Percentiles rank a stretch among this genome's conserved stretches.
Conservation (phyloP, 2,329 filamentous ascomycete genomes). For the Paraconiothyrium brasiliense region DNA sequence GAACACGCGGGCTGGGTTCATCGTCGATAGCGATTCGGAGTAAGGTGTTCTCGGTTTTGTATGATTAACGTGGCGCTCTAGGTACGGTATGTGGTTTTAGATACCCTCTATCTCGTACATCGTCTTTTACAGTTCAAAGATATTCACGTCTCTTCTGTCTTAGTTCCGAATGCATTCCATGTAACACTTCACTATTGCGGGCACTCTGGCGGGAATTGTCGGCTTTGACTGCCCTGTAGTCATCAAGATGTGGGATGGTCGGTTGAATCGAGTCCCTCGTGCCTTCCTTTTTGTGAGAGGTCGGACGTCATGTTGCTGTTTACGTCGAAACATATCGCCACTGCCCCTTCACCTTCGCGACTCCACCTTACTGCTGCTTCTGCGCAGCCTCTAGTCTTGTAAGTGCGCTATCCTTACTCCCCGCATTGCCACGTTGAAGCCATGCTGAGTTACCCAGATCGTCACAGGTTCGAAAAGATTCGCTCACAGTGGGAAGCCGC, state of each 20-base stretch:
- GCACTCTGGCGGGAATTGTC: not conserved
- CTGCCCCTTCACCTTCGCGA: constrained; percentile 6
- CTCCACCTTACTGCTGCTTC: not conserved
- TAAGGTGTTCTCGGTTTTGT: constrained; percentile 22
- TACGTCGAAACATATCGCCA: not conserved
- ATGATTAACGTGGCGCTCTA: constrained; percentile 31
- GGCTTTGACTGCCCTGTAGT: not conserved
- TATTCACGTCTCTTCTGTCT: not conserved
- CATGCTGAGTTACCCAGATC: constrained; percentile 49
- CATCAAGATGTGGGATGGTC: not conserved
- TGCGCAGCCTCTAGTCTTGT: constrained; percentile 6
- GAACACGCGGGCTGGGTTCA: constrained; percentile 53
- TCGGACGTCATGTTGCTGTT: constrained; percentile 5
- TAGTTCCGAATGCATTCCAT: not conserved
- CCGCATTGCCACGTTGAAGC: constrained; percentile 24
- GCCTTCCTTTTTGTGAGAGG: constrained; percentile 10
- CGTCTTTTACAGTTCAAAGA: not conserved
- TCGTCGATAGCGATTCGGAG: constrained; percentile 57
- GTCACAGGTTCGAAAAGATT: constrained; percentile 42
- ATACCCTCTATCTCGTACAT: constrained; percentile 31
- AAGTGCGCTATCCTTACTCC: constrained; percentile 20
- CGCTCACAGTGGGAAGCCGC: constrained; percentile 47
- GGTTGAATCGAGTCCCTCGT: not conserved
- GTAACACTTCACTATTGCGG: not conserved
- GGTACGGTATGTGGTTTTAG: constrained; percentile 26